Conservation (phyloP, 306 rosid species). For the Vigna unguiculata region DNA sequence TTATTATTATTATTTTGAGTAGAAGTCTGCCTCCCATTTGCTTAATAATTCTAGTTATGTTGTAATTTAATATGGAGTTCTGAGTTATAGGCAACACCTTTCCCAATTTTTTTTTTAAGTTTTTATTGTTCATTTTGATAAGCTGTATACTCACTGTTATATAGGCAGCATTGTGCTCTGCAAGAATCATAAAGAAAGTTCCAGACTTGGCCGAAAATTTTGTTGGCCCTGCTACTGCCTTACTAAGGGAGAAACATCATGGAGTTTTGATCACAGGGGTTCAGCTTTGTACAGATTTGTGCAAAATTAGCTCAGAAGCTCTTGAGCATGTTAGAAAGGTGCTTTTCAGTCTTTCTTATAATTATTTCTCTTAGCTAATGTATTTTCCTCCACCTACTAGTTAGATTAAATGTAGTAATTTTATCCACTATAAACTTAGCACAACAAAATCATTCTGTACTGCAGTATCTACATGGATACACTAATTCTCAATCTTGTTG, state of each 20-base stretch:
- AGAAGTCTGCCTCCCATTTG: neutral
- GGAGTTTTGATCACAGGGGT: slow-evolving; percentile 88
- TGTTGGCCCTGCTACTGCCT: slow-evolving; percentile 41
- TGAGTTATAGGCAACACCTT: neutral
- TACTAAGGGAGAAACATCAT: slow-evolving; percentile 90
- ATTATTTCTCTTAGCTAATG: neutral
- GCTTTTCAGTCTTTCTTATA: neutral
- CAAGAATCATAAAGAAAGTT: slow-evolving; percentile 24
- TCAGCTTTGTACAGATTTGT: slow-evolving; percentile 88
- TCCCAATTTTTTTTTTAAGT: neutral
- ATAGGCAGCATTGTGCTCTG: slow-evolving; percentile 27
- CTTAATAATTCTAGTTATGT: neutral
- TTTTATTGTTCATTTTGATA: neutral
- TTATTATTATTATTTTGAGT: neutral
- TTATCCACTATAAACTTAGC: neutral
- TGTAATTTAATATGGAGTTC: neutral
- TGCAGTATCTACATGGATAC: neutral
- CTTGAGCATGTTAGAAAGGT: slow-evolving; percentile 56
- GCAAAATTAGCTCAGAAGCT: slow-evolving; percentile 74
- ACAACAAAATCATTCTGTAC: neutral
- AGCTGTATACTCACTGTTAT: neutral
- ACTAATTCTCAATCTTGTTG: neutral
- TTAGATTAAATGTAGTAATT: neutral
- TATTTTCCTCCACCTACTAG: neutral
- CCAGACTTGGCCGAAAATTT: slow-evolving; percentile 20